Base-by-base conservation (phyloP, 768 basidiomycete genomes). In the Mycena chlorophos region DNA sequence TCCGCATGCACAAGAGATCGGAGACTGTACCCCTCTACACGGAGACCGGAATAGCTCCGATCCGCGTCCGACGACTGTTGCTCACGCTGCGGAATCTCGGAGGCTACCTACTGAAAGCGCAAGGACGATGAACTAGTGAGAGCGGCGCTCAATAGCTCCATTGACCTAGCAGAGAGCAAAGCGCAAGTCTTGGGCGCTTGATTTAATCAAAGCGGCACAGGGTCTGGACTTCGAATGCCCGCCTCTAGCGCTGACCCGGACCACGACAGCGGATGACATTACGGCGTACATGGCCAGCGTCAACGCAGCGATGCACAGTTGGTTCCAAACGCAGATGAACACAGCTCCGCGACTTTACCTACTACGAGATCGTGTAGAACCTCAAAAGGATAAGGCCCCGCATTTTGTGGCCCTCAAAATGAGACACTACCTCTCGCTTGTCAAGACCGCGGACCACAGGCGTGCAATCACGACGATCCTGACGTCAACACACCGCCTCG, bases 31-130 rank as follows among this genome's bases (percentile, higher is more conserved):
- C 57, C 3, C 63, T 70, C 4, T 64, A 57, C 50, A 58, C 66
- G 6, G 66, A 69, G 56, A 70, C 69, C 2, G 65, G 65, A 10
- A 37, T 70, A 4, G 26, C 42, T 12, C 69, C 69, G 1, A 39
- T 70, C 10, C 57, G 49, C 2, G 59, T 60, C 37, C 55, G 66
- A 16, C 58, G 67, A 1, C 27, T 62, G 17, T 31, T 51, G 0
- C 57, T 68, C 2, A 61, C 67, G 5, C 51, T 70, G 3, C 46
- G 52, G 4, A 67, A 65, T 49, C 55, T 66, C n/a, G n/a, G n/a
- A 12, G 27, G 16, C 5, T 67, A 67, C 34, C 19, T 66, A 8
- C 25, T 63, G n/a, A 8, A 19, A 14, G 1, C 60, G 8, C 6
- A 5, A 53, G 6, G 13, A 13, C 26, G 25, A 29, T 6, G n/a